Percentiles rank a stretch among this genome's conserved stretches.
These are phyloP conservation scores for Paradendryphiella salina DNA, from an alignment of 2,329 filamentous ascomycete species.

Conservation along the genomic window DNA sequence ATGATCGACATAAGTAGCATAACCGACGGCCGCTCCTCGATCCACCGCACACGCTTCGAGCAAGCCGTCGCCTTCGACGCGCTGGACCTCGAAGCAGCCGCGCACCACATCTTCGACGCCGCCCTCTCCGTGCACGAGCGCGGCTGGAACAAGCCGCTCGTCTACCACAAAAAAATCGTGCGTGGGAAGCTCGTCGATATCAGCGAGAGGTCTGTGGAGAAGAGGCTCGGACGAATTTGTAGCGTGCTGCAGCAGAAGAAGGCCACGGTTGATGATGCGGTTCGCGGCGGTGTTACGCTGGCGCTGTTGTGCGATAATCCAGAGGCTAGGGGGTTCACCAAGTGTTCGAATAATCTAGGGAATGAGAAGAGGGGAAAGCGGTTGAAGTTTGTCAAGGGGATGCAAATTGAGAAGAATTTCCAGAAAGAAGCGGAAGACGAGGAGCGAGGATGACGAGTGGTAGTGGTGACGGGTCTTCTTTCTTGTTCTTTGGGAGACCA, in stretches of 20 bases:
- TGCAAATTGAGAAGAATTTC: neutral
- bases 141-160: slow-evolving; percentile 24
- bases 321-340: slow-evolving; percentile 21
- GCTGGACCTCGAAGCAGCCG: slow-evolving; percentile 33
- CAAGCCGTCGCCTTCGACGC: slow-evolving; percentile 7
- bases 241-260: slow-evolving; percentile 24
- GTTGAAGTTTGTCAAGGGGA: slow-evolving; percentile 10
- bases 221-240: slow-evolving; percentile 29
- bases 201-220: slow-evolving; percentile 21
- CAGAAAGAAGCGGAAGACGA: neutral
- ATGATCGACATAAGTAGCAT: slow-evolving; percentile 32
- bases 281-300: slow-evolving; percentile 32
- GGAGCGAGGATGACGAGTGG: neutral
- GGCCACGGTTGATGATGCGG: slow-evolving; percentile 33
- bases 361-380: slow-evolving; percentile 26
- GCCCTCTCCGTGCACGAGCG: slow-evolving; percentile 30
- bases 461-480: neutral
- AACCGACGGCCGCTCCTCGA: slow-evolving; percentile 20
- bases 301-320: slow-evolving; percentile 35
- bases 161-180: slow-evolving; percentile 32
- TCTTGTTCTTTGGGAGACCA: neutral
- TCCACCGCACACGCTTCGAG: slow-evolving; percentile 27
- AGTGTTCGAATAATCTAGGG: slow-evolving; percentile 30
- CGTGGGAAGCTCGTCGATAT: slow-evolving; percentile 31
- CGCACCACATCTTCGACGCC: slow-evolving; percentile 37